Evolutionary conservation across 2,329 filamentous ascomycete genomes (phyloP), one percentile per base, ranked within the genome.

Genomic region (Fusarium praegraminearum): DNA sequence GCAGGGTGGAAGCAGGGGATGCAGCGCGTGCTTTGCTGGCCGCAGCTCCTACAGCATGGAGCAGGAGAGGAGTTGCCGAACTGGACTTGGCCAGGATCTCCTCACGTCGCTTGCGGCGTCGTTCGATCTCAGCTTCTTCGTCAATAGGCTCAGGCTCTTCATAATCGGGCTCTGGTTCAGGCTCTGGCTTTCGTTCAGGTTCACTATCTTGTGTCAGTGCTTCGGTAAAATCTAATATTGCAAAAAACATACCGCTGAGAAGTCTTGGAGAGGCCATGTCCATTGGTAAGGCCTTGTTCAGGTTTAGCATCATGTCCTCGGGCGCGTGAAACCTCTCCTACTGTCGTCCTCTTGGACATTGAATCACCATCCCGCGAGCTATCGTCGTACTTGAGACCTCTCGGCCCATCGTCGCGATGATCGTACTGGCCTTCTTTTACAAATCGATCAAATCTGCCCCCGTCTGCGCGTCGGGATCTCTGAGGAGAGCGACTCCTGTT

Each of bases 51-150:
- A 95, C 83, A 62, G 91, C 91, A 80, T 94, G 90, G 67, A 95
- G 88, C 65, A 92, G 86, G 75, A 95, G 84, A 53, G 92, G 91
- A 51, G 90, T 90, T 53, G 90, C 87, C 74, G 91, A 90, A 71
- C 89, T 90, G 75, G 93, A 91, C 82, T 94, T 97, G 78, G 93
- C 91, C 77, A 93, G 88, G 69, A 97, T 91, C 69, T 93, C 93
- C 81, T 96, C 93, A 70, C 94, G 90, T 62, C 92, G 89, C 77
- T 91, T 93, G 30, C 94, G 91, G 57, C 94, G 91, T 75, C 93
- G 90, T 79, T 97, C 92, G 75, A 97, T 92, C 75, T 95, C 86
- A 71, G 92, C 90, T 67, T 91, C 92, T 82, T 97, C 92, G 78
- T 97, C 91, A 72, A 93, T 78, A n/a, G 87, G 84, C 72, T 89